A percentile compares a stretch with the other conserved stretches of the same genome.
Conservation (phyloP, 176 grass and related monocot species). For the Ensete glaucum region DNA sequence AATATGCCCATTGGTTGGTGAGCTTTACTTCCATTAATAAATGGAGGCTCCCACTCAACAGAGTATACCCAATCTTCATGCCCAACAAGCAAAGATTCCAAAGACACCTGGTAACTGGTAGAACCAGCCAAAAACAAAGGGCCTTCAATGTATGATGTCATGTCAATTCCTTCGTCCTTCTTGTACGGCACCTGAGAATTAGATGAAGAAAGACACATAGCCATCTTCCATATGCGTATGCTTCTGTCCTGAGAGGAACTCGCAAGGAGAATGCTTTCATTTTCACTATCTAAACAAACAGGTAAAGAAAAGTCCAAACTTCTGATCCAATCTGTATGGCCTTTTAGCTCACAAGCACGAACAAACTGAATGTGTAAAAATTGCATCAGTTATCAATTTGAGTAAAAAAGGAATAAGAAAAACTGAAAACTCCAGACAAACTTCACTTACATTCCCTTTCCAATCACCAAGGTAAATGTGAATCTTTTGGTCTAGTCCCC, state of each 20-base stretch:
- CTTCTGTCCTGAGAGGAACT: slow-evolving; percentile 97
- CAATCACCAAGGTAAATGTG: slow-evolving; percentile 65
- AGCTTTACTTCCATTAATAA: slow-evolving; percentile 37
- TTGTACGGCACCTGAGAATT: slow-evolving; percentile 21
- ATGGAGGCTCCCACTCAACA: slow-evolving; percentile 73
- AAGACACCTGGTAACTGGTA: slow-evolving; percentile 55
- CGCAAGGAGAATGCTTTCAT: slow-evolving; percentile 63
- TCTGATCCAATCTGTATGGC: slow-evolving; percentile 93
- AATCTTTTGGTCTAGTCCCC: slow-evolving; percentile 85
- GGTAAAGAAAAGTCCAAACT: slow-evolving; percentile 93
- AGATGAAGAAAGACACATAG: slow-evolving; percentile 32
- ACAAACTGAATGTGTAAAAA: slow-evolving; percentile 44
- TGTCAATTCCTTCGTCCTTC: slow-evolving; percentile 41
- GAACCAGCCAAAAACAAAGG: slow-evolving; percentile 52
- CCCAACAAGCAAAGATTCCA: slow-evolving; percentile 85
- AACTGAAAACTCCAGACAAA: neutral
- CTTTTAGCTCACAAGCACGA: slow-evolving; percentile 82
- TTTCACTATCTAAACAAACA: slow-evolving; percentile 36
- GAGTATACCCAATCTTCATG: slow-evolving; percentile 99
- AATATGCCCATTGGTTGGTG: slow-evolving; percentile 81
- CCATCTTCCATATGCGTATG: slow-evolving; percentile 89
- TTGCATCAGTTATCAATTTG: slow-evolving; percentile 1
- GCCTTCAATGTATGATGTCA: slow-evolving; percentile 90
- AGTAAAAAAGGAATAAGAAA: neutral
- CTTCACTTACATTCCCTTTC: slow-evolving; percentile 47